Conservation (phyloP, 2,329 filamentous ascomycete species). For the Cladophialophora exuberans region DNA sequence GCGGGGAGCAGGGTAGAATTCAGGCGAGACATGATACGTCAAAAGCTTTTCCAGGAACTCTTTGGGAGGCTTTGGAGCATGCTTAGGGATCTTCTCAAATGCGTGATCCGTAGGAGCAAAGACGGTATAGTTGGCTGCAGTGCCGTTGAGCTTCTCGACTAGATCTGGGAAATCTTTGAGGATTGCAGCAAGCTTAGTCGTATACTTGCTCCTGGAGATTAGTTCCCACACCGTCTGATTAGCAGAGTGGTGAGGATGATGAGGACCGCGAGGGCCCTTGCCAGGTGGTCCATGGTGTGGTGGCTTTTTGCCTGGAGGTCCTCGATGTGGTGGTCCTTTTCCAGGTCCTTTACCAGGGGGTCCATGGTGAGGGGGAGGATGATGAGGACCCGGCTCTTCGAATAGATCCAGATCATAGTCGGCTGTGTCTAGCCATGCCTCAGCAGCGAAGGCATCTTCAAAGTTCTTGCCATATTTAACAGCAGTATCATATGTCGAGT, state of each 20-base stretch:
- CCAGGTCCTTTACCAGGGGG: conserved; percentile 28
- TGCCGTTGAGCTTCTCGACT: conserved; percentile 73
- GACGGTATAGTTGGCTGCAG: conserved; percentile 73
- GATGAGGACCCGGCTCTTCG: conserved; percentile 32
- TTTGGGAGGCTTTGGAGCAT: conserved; percentile 66
- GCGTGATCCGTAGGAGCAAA: conserved; percentile 80
- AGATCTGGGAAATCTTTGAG: conserved; percentile 73
- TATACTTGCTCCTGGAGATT: conserved; percentile 75
- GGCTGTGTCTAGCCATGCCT: conserved; percentile 49
- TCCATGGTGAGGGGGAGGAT: conserved; percentile 38
- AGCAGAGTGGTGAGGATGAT: conserved; percentile 48
- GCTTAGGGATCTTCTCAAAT: conserved; percentile 67
- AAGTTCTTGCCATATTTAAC: conserved; percentile 46
- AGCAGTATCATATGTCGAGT: conserved; percentile 42
- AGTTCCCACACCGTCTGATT: conserved; percentile 80
- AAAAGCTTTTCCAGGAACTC: conserved; percentile 71
- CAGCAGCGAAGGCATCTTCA: conserved; percentile 50
- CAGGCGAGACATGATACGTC: conserved; percentile 73
- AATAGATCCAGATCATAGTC: conserved; percentile 27
- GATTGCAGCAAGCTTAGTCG: conserved; percentile 74
- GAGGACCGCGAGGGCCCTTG: conserved; percentile 40
- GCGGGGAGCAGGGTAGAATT: conserved; percentile 66
- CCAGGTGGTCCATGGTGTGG: conserved; percentile 38
- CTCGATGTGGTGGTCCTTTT: conserved; percentile 22
- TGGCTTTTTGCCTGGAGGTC: conserved; percentile 31